A percentile compares a stretch with the other conserved stretches of the same genome.
Conservation (phyloP, 805 yeast genomes). For the Starmerella khaoyaiensis region DNA sequence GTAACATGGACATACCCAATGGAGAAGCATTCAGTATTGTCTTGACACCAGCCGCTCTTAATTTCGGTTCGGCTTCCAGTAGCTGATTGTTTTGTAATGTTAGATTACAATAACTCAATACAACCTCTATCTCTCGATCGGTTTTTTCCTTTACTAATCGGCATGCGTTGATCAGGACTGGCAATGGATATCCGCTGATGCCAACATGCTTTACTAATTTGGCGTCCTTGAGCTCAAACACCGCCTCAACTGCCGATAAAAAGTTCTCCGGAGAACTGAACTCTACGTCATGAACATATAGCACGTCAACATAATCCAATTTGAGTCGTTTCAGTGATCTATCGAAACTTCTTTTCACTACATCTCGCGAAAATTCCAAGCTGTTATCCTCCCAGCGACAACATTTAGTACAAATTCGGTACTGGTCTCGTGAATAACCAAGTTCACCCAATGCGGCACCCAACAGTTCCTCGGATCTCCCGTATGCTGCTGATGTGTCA, state of each 20-base stretch:
- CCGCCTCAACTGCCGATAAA: slow-evolving; percentile 48
- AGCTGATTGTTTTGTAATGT: slow-evolving; percentile 62
- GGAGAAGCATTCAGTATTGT: slow-evolving; percentile 71
- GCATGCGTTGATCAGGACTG: slow-evolving; percentile 46
- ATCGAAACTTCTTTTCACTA: slow-evolving; percentile 48
- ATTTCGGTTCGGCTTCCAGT: slow-evolving; percentile 36
- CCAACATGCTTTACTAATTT: slow-evolving; percentile 61
- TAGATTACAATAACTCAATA: slow-evolving; percentile 68
- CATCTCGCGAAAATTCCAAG: slow-evolving; percentile 57
- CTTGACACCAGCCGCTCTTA: slow-evolving; percentile 40
- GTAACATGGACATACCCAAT: slow-evolving; percentile 71
- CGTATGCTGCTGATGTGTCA: slow-evolving; percentile 90
- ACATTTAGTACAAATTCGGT: slow-evolving; percentile 70
- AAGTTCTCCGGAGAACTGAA: slow-evolving; percentile 48
- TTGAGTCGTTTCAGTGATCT: slow-evolving; percentile 56
- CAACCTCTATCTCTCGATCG: slow-evolving; percentile 57
- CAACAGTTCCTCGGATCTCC: slow-evolving; percentile 64
- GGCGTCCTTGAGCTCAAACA: slow-evolving; percentile 45
- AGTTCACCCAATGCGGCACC: slow-evolving; percentile 47
- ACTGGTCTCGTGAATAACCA: slow-evolving; percentile 40
- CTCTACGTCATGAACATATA: slow-evolving; percentile 82
- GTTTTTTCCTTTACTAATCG: slow-evolving; percentile 23
- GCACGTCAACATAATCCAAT: slow-evolving; percentile 62
- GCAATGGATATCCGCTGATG: slow-evolving; percentile 76
- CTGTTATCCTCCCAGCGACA: slow-evolving; percentile 59